A percentile compares a stretch with the other conserved stretches of the same genome.
Conservation (phyloP, 192 early-diverging fungal genomes). For the Dispira simplex region DNA sequence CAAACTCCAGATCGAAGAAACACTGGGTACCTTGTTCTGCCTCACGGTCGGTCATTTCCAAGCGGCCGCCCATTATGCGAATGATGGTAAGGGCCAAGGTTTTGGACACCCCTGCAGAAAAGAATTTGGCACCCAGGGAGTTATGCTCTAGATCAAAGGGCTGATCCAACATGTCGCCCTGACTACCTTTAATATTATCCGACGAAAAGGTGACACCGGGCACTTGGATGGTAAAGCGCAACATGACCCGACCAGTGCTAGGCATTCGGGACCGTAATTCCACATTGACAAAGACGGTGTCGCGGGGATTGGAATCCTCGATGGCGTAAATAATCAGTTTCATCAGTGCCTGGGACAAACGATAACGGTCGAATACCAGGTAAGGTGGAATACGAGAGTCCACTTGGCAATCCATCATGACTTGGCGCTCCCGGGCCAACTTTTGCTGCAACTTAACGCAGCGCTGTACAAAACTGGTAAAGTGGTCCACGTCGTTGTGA, state of each 20-base stretch:
- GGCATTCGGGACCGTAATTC: not conserved
- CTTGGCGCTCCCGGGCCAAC: not conserved
- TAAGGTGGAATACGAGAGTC: conserved; percentile 12
- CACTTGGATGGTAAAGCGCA: not conserved
- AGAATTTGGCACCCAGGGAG: conserved; percentile 11
- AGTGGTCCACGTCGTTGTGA: conserved; percentile 11
- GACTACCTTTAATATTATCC: not conserved
- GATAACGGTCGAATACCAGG: conserved; percentile 11
- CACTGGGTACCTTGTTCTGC: conserved; percentile 10
- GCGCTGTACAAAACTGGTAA: conserved; percentile 9
- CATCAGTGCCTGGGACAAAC: conserved; percentile 13
- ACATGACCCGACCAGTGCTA: not conserved
- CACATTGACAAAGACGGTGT: not conserved
- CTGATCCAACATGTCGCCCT: not conserved
- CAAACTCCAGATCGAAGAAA: conserved; percentile 6
- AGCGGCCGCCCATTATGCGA: conserved; percentile 12
- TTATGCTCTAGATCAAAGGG: conserved; percentile 10
- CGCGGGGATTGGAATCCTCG: conserved; percentile 12
- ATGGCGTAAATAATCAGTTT: conserved; percentile 15
- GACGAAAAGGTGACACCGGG: not conserved
- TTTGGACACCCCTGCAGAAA: conserved; percentile 15
- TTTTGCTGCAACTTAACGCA: conserved; percentile 12
- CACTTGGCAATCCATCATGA: conserved; percentile 11
- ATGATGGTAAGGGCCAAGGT: conserved; percentile 13
- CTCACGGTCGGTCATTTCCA: not conserved